These are phyloP conservation scores for Fusarium ramigenum DNA, from an alignment of 2,329 filamentous ascomycete species.

Conservation along the genomic window DNA sequence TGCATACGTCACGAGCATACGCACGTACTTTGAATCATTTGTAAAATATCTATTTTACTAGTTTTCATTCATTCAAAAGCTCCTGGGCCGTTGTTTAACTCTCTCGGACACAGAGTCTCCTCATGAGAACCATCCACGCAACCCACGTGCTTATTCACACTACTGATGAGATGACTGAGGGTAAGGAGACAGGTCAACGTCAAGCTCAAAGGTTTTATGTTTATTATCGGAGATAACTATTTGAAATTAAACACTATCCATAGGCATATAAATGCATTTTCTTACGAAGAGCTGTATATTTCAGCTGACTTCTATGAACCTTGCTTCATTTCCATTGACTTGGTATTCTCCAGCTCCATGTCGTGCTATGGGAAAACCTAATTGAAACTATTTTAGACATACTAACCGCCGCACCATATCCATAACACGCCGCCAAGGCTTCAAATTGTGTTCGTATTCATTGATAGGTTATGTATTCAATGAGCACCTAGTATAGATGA, in stretches of 20 bases:
- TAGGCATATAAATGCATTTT: too few species aligned
- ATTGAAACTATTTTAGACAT: background rate
- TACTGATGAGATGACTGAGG: background rate
- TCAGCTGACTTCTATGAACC: too few species aligned
- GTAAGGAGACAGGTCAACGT: background rate
- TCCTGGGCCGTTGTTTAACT: background rate
- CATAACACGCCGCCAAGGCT: background rate
- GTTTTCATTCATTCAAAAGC: background rate
- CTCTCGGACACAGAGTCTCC: background rate
- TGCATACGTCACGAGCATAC: background rate
- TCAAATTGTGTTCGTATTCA: too few species aligned
- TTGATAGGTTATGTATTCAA: background rate
- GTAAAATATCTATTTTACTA: background rate
- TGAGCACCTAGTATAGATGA: background rate
- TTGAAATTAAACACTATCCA: too few species aligned
- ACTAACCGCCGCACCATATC: background rate
- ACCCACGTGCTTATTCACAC: background rate
- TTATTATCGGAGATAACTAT: too few species aligned
- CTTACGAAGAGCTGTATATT: background rate
- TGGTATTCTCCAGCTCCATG: background rate
- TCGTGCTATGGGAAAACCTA: background rate
- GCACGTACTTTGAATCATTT: background rate
- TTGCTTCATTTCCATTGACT: background rate
- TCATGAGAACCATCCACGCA: constrained; percentile 9
- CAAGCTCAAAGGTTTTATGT: background rate